Conservation (phyloP, 805 yeast species). For the Metschnikowia reukaufii region DNA sequence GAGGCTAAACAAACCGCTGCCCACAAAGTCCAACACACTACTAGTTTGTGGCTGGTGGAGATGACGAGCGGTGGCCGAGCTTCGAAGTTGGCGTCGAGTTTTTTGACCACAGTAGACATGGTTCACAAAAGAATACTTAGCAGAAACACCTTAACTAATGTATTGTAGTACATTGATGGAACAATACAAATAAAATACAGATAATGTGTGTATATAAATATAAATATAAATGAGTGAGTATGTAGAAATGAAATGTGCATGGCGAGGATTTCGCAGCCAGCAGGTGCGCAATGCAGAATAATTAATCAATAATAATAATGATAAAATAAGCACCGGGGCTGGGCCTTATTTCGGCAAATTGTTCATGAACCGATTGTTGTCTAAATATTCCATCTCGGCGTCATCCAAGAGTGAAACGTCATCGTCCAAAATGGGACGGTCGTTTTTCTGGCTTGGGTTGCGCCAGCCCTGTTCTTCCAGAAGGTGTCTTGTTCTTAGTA, state of each 20-base stretch:
- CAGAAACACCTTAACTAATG: not conserved
- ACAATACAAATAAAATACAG: not conserved
- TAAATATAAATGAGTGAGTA: not conserved
- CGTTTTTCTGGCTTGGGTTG: not conserved
- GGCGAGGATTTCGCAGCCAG: slow-evolving; percentile 4
- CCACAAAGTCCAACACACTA: slow-evolving; percentile 15
- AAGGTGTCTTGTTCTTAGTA: slow-evolving; percentile 12
- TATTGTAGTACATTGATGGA: not conserved
- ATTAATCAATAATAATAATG: not conserved
- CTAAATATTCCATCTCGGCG: slow-evolving; percentile 16
- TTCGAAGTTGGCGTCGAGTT: not conserved
- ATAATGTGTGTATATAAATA: too few relatives aligned
- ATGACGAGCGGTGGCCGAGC: not conserved
- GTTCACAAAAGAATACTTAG: not conserved
- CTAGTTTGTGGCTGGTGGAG: slow-evolving; percentile 7
- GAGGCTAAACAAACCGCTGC: slow-evolving; percentile 7
- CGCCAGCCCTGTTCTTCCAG: slow-evolving; percentile 2
- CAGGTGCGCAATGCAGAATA: not conserved
- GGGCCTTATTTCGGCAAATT: slow-evolving; percentile 1
- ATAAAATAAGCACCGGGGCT: not conserved
- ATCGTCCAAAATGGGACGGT: not conserved
- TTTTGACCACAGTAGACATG: not conserved
- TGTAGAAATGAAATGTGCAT: not conserved
- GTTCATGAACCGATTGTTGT: slow-evolving; percentile 15
- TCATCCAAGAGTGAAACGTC: slow-evolving; percentile 15